Conservation (phyloP, 2,329 filamentous ascomycete genomes). For the Pseudocercospora eumusae region DNA sequence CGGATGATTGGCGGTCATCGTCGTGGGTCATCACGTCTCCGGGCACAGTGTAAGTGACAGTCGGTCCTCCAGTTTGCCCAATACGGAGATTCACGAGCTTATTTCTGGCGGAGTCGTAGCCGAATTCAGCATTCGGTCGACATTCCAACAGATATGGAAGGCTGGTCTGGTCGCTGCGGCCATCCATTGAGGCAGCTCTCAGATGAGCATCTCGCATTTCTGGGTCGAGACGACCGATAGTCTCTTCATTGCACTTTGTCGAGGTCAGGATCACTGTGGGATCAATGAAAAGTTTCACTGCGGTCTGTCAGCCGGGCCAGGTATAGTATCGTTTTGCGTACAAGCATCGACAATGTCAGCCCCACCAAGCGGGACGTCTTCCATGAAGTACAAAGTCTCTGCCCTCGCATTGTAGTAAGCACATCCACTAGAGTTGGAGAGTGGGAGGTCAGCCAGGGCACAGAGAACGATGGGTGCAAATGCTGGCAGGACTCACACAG, state of each 20-base stretch:
- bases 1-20: slow-evolving; percentile 29
- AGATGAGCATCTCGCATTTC: slow-evolving; percentile 38
- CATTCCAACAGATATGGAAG: slow-evolving; percentile 66
- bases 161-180: slow-evolving; percentile 50
- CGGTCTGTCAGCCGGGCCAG: slow-evolving; percentile 14
- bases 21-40: slow-evolving; percentile 52
- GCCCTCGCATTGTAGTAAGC: slow-evolving; percentile 75
- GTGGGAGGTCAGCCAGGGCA: neutral
- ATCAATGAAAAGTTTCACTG: slow-evolving; percentile 63
- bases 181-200: slow-evolving; percentile 29
- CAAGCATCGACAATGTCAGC: slow-evolving; percentile 58
- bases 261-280: slow-evolving; percentile 63
- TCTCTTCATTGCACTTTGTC: slow-evolving; percentile 55
- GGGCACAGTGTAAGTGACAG: slow-evolving; percentile 62
- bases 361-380: slow-evolving; percentile 71
- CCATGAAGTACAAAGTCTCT: slow-evolving; percentile 71
- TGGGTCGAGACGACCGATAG: slow-evolving; percentile 49
- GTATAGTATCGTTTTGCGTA: slow-evolving; percentile 32
- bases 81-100: slow-evolving; percentile 64
- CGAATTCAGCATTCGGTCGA: slow-evolving; percentile 72
- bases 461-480: too few relatives aligned
- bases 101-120: slow-evolving; percentile 64
- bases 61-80: slow-evolving; percentile 50
- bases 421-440: slow-evolving; percentile 58
- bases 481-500: slow-evolving; percentile 46